A percentile compares a stretch with the other conserved stretches of the same genome.
Evolutionary conservation across 345 rosid species (phyloP).

Genomic region (Gossypium bickii): DNA sequence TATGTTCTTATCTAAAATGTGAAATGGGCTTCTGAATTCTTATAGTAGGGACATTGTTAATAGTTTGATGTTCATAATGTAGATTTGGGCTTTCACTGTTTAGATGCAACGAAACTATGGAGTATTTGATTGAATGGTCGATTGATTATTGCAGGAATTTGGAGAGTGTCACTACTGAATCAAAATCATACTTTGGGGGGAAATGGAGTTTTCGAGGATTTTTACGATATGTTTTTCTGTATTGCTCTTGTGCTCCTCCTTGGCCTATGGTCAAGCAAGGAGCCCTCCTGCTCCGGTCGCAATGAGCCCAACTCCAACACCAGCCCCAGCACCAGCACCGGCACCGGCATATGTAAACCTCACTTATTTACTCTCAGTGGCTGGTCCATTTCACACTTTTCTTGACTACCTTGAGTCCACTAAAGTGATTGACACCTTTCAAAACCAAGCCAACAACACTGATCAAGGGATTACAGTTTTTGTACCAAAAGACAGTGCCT

Average conservation of each 20-base stretch:
- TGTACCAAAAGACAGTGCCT: conserved; percentile 80
- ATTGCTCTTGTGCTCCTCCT: conserved; percentile 33
- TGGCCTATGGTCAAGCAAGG: conserved; percentile 44
- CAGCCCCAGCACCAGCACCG: conserved; percentile 76
- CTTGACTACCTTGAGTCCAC: conserved; percentile 61
- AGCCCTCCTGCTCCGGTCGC: conserved; percentile 49
- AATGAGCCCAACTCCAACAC: conserved; percentile 47
- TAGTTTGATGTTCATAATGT: not conserved
- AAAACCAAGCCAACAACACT: conserved; percentile 85
- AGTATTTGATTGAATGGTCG: not conserved
- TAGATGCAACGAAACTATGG: not conserved
- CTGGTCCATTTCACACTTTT: conserved; percentile 80
- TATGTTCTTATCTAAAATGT: not conserved
- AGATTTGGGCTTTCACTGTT: not conserved
- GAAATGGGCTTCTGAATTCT: not conserved
- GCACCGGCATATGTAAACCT: conserved; percentile 63
- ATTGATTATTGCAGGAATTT: conserved; percentile 35
- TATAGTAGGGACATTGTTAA: not conserved
- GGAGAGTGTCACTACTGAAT: conserved; percentile 13
- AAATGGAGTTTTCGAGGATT: conserved; percentile 39
- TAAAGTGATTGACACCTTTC: conserved; percentile 78
- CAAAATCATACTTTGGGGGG: conserved; percentile 15
- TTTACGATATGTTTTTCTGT: conserved; percentile 26
- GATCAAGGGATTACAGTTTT: conserved; percentile 84
- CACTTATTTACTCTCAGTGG: conserved; percentile 67